Evolutionary conservation across 805 yeast species (phyloP), one percentile per base, ranked within the genome.

Genomic region (Wickerhamiella spandovensis): DNA sequence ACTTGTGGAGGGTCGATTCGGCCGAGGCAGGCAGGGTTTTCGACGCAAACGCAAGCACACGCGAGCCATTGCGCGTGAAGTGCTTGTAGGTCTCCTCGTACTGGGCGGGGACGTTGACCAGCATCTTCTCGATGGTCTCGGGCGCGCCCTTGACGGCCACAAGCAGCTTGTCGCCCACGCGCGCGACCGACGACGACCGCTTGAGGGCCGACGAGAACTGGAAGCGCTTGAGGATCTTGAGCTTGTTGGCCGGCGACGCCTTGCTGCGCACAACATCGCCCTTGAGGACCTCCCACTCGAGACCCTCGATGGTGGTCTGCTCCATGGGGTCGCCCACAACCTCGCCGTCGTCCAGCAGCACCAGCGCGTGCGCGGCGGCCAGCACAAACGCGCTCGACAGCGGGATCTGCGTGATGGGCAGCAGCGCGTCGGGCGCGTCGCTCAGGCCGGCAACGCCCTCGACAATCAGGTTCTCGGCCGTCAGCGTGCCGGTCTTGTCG

Each of bases 291-390:
- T 72, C 73, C 96, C 97, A 92, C 28, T 80, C 79, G 51, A 92
- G 77, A 42, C 95, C 90, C 57, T 80, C 81, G 59, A 92, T 72
- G 48, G 98, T 92, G 24, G 94, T 96, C 68, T 88, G 87, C 70
- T 92, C 98, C 97, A 92, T 90, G 55, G 98, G 97, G 64, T 92
- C 98, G 68, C 98, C 98, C 54, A 92, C 98, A 58, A 89, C 78
- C 55, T 92, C 97, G 59, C 97, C 98, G 64, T 89, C 95, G 61
- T 92, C 97, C 53, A 92, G 74, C 61, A 81, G 79, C 24, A 92
- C 98, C 56, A 92, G 75, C 25, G 98, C 97, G 67, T 92, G 98
- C 35, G 95, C 96, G 51, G 97, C 81, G 54, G 97, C 97, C 56
- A 92, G 75, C 38, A 85, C 87, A 54, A 76, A 72, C 41, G 79